Percentiles rank a stretch among this genome's conserved stretches.
Evolutionary conservation across 352 stramenopile species (phyloP).

Genomic region (Globisporangium cylindrosporum): DNA sequence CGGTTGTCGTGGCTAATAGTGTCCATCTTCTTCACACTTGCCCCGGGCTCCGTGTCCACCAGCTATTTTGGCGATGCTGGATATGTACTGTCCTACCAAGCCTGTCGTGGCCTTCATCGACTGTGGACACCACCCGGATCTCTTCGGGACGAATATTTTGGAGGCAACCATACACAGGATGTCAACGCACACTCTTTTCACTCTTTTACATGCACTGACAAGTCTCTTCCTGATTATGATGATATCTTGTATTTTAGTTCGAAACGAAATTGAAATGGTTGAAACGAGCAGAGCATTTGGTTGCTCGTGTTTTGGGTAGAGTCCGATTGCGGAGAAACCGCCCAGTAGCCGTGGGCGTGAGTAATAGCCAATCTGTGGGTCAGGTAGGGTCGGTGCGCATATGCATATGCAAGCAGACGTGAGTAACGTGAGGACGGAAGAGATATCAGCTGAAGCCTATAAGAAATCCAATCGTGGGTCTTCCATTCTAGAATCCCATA

Average conservation of each 20-base stretch:
- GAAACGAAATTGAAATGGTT: conserved; percentile 2
- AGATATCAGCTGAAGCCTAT: conserved; percentile 1
- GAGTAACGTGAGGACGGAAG: conserved; percentile 10
- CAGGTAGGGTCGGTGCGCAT: background rate
- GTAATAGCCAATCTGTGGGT: background rate
- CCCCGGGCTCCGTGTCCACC: background rate
- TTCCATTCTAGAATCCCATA: background rate
- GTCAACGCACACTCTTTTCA: background rate
- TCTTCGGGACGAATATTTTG: background rate
- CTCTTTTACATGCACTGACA: background rate
- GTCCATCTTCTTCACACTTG: background rate
- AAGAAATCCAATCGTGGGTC: background rate
- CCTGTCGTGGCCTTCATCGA: background rate
- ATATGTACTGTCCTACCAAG: background rate
- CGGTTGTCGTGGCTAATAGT: background rate
- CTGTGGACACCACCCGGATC: background rate
- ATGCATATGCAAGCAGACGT: conserved; percentile 14
- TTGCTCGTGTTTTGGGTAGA: background rate
- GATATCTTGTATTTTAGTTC: background rate
- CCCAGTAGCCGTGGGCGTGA: background rate
- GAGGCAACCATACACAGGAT: background rate
- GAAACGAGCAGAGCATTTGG: background rate
- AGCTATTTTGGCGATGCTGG: background rate
- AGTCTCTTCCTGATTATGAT: background rate
- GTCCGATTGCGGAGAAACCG: background rate